Percentiles rank a stretch among this genome's conserved stretches.
Evolutionary conservation across 1,284 basidiomycete genomes (phyloP).

Genomic region (Wolfiporia cocos): DNA sequence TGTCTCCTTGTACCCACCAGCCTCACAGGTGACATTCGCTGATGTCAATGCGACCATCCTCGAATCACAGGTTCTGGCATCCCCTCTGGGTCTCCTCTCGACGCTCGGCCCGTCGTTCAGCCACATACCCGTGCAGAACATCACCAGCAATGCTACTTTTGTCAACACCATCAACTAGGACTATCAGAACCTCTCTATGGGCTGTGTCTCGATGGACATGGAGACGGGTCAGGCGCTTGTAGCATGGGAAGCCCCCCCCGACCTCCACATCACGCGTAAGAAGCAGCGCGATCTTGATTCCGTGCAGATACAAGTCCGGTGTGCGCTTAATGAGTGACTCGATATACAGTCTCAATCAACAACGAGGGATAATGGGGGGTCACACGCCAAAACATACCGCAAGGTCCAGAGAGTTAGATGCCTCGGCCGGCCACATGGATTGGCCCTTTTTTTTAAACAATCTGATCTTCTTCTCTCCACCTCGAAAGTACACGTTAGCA

Average conservation of each 20-base stretch:
- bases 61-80: constrained; percentile 28
- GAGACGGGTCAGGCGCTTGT: constrained; percentile 40
- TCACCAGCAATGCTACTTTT: constrained; percentile 50
- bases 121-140: constrained; percentile 29
- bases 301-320: too few species aligned
- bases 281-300: too few species aligned
- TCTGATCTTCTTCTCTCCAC: too few species aligned
- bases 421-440: too few species aligned
- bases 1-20: constrained; percentile 43
- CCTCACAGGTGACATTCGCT: constrained; percentile 29
- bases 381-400: too few species aligned
- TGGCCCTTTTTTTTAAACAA: too few species aligned
- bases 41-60: constrained; percentile 11
- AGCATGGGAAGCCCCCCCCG: constrained; percentile 60
- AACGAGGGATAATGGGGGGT: too few species aligned
- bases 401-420: too few species aligned
- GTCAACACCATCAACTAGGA: constrained; percentile 40
- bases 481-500: too few species aligned
- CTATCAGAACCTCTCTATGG: constrained; percentile 44
- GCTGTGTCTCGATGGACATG: constrained; percentile 55
- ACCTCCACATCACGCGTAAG: too few species aligned
- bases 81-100: constrained; percentile 40
- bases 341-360: too few species aligned
- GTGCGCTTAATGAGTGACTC: too few species aligned
- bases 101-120: constrained; percentile 33